Percentiles rank a stretch among this genome's conserved stretches.
These are phyloP conservation scores for Plenodomus lindquistii DNA, from an alignment of 2,329 filamentous ascomycete genomes.

Conservation along the genomic window DNA sequence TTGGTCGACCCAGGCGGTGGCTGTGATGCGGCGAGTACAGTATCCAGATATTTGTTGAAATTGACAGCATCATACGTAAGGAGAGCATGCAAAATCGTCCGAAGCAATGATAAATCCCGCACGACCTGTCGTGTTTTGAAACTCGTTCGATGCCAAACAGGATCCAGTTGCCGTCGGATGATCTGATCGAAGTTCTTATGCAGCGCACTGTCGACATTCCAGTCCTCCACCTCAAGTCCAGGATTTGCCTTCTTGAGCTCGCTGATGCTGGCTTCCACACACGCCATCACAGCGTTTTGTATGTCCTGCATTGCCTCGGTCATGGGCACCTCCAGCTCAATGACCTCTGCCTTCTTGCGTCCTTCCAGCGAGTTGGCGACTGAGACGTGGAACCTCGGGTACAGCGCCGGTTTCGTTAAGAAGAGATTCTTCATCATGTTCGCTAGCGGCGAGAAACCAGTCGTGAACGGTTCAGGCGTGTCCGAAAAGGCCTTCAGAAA, in stretches of 20 bases:
- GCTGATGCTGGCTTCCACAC: conserved; percentile 90
- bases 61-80: conserved; percentile 87
- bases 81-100: conserved; percentile 78
- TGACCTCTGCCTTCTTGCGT: conserved; percentile 90
- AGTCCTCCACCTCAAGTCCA: conserved; percentile 93
- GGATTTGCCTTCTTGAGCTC: conserved; percentile 91
- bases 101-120: conserved; percentile 80
- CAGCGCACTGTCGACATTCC: conserved; percentile 91
- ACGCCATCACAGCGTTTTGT: conserved; percentile 92
- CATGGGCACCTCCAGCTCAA: conserved; percentile 96
- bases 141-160: conserved; percentile 95
- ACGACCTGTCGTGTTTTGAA: conserved; percentile 96
- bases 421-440: conserved; percentile 94
- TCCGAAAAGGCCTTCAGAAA: conserved; percentile 98
- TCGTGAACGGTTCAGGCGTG: conserved; percentile 85
- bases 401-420: conserved; percentile 82
- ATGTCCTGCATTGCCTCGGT: conserved; percentile 91
- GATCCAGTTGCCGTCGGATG: conserved; percentile 86
- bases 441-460: conserved; percentile 83
- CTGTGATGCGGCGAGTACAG: conserved; percentile 86
- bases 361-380: conserved; percentile 90
- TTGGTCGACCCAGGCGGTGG: conserved; percentile 84
- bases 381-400: conserved; percentile 90
- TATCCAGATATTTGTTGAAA: conserved; percentile 91
- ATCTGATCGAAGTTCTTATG: conserved; percentile 91